phyloP scores from a whole-genome alignment of 345 rosid species.

The Rhodomyrtus tomentosa region DNA sequence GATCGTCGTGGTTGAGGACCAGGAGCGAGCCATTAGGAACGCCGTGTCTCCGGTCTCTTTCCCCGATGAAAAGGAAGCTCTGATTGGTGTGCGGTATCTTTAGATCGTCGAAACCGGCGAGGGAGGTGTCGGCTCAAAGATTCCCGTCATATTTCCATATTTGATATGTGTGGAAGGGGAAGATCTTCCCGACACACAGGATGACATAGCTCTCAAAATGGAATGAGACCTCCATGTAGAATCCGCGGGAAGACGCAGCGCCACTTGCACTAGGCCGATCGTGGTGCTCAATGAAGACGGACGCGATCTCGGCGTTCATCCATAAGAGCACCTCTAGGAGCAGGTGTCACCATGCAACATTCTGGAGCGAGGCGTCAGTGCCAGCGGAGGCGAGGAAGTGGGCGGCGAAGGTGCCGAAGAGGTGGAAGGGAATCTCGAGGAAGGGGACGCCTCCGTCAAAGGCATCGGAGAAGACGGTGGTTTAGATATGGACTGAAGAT shows the following conservation, averaged over 20 bases:
- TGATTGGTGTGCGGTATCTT: constrained; percentile 78
- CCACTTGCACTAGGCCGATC: constrained; percentile 84
- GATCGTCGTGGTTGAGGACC: constrained; percentile 59
- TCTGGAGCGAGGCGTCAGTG: constrained; percentile 61
- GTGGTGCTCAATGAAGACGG: constrained; percentile 31
- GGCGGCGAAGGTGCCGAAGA: constrained; percentile 40
- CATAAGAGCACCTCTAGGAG: constrained; percentile 69
- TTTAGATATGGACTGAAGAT: constrained; percentile 21
- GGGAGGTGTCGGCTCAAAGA: constrained; percentile 69
- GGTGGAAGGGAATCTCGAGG: constrained; percentile 80
- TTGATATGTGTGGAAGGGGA: constrained; percentile 87
- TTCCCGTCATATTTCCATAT: constrained; percentile 92
- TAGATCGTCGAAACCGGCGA: constrained; percentile 82
- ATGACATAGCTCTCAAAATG: constrained; percentile 90
- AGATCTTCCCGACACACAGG: constrained; percentile 71
- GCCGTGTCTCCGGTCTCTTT: constrained; percentile 45
- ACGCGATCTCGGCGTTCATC: constrained; percentile 39
- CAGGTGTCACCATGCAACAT: constrained; percentile 72
- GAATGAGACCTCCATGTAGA: constrained; percentile 87
- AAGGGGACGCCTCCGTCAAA: constrained; percentile 30
- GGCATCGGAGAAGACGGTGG: constrained; percentile 8
- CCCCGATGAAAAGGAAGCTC: constrained; percentile 78
- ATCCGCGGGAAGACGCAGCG: constrained; percentile 69
- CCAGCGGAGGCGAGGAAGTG: constrained; percentile 46
- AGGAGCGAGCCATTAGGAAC: constrained; percentile 59